These are phyloP conservation scores for Xylaria grammica DNA, from an alignment of 495 filamentous ascomycete genomes.

Conservation along the genomic window DNA sequence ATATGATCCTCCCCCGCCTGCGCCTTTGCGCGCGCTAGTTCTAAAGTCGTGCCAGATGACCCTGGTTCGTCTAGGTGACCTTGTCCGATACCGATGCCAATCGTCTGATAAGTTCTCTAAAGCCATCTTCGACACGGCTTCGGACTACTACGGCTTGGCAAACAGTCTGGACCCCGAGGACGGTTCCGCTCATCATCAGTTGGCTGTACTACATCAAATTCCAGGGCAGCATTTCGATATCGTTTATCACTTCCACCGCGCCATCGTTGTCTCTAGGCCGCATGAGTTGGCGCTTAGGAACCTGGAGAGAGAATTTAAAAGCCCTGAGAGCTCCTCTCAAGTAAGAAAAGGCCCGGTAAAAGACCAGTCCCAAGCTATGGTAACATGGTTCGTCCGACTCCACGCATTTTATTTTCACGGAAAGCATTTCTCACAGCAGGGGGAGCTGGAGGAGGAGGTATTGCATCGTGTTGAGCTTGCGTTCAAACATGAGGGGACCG, in stretches of 20 bases:
- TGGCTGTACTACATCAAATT: slow-evolving; percentile 80
- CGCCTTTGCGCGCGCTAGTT: slow-evolving; percentile 60
- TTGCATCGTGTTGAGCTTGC: slow-evolving; percentile 75
- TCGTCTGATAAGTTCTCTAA: slow-evolving; percentile 47
- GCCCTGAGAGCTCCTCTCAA: slow-evolving; percentile 43
- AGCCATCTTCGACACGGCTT: slow-evolving; percentile 72
- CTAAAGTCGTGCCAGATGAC: slow-evolving; percentile 80
- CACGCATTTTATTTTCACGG: slow-evolving; percentile 85
- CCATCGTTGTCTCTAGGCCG: slow-evolving; percentile 72
- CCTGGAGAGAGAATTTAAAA: slow-evolving; percentile 80
- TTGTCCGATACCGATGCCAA: slow-evolving; percentile 87
- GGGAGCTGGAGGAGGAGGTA: slow-evolving; percentile 87
- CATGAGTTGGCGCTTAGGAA: slow-evolving; percentile 75
- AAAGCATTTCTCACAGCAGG: slow-evolving; percentile 67
- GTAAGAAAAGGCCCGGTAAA: slow-evolving; percentile 28
- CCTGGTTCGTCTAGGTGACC: slow-evolving; percentile 85
- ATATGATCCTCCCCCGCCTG: slow-evolving; percentile 46
- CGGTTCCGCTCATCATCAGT: slow-evolving; percentile 84
- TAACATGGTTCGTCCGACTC: slow-evolving; percentile 84
- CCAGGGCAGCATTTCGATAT: slow-evolving; percentile 78
- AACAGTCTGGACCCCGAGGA: slow-evolving; percentile 76
- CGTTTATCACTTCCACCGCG: slow-evolving; percentile 87
- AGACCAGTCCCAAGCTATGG: slow-evolving; percentile 53
- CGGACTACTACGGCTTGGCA: slow-evolving; percentile 85
- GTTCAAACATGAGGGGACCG: slow-evolving; percentile 66